Conservation (phyloP, 2,329 filamentous ascomycete species). For the Westerdykella aurantiaca region DNA sequence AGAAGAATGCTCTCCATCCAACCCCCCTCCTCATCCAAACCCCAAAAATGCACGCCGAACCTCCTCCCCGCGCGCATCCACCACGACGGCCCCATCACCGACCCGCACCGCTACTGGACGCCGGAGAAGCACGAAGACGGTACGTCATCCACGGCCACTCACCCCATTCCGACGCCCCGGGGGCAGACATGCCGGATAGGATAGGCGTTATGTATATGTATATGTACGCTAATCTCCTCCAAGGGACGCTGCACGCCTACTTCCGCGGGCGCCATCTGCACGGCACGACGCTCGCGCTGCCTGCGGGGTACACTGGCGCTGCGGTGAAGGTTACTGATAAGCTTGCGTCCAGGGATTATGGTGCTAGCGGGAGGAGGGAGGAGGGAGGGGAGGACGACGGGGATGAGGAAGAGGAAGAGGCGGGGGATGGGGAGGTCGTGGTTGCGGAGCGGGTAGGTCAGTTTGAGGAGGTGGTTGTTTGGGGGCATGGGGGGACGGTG, state of each 20-base stretch:
- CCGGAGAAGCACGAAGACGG: constrained; percentile 47
- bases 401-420: constrained; percentile 14
- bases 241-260: constrained; percentile 20
- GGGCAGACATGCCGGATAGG: neutral
- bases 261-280: constrained; percentile 69
- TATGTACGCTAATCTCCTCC: neutral
- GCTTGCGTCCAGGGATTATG: constrained; percentile 9
- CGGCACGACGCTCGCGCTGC: constrained; percentile 61
- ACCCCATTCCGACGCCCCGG: neutral
- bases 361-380: neutral
- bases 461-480: constrained; percentile 75
- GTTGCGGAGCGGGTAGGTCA: constrained; percentile 57
- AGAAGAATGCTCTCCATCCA: constrained; percentile 43
- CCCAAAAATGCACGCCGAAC: constrained; percentile 54
- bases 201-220: neutral
- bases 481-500: constrained; percentile 68
- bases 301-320: constrained; percentile 61
- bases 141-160: neutral
- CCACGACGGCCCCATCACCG: constrained; percentile 66
- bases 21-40: constrained; percentile 13
- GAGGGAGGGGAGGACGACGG: constrained; percentile 12
- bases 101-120: constrained; percentile 63
- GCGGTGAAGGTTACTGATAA: constrained; percentile 28
- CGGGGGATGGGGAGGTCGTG: constrained; percentile 20
- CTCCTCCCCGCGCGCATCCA: constrained; percentile 76